Percentiles rank a stretch among this genome's conserved stretches.
Evolutionary conservation across 2,329 filamentous ascomycete species (phyloP).

Genomic region (Alternaria ethzedia): DNA sequence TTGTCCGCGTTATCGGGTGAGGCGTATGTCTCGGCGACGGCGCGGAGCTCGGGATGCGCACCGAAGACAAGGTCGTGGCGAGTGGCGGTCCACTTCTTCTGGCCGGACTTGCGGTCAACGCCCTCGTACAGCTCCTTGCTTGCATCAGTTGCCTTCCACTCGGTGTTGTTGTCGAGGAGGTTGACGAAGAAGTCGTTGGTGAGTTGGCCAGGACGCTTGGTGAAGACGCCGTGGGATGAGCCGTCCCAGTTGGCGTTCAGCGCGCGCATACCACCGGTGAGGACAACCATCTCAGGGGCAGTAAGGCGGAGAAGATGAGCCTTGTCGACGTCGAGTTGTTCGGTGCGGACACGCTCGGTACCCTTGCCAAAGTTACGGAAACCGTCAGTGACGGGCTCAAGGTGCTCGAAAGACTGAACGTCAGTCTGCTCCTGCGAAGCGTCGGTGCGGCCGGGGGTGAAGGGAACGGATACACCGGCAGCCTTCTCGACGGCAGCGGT

Average conservation of each 20-base stretch:
- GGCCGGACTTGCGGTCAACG: conserved; percentile 68
- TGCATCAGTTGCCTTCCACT: conserved; percentile 65
- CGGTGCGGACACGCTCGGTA: conserved; percentile 65
- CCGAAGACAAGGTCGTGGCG: conserved; percentile 75
- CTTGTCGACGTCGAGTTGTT: conserved; percentile 74
- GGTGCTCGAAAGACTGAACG: conserved; percentile 65
- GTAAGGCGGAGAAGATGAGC: conserved; percentile 74
- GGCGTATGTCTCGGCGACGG: conserved; percentile 73
- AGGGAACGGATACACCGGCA: conserved; percentile 69
- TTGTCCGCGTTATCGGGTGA: conserved; percentile 64
- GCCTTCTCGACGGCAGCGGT: conserved; percentile 75
- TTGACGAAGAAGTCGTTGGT: conserved; percentile 86
- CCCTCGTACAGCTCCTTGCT: conserved; percentile 67
- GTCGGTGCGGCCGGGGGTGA: conserved; percentile 75
- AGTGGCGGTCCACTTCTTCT: conserved; percentile 72
- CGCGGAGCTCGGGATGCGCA: conserved; percentile 75
- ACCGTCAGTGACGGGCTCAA: conserved; percentile 74
- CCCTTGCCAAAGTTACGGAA: conserved; percentile 80
- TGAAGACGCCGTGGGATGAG: conserved; percentile 71
- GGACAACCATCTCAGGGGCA: conserved; percentile 72
- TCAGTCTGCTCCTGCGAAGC: conserved; percentile 77
- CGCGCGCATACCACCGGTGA: conserved; percentile 74
- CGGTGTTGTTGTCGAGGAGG: conserved; percentile 70
- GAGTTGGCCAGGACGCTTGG: conserved; percentile 69
- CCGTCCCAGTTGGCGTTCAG: conserved; percentile 75